Conservation (phyloP, 2,329 filamentous ascomycete species). For the Neopestalotiopsis sp. region DNA sequence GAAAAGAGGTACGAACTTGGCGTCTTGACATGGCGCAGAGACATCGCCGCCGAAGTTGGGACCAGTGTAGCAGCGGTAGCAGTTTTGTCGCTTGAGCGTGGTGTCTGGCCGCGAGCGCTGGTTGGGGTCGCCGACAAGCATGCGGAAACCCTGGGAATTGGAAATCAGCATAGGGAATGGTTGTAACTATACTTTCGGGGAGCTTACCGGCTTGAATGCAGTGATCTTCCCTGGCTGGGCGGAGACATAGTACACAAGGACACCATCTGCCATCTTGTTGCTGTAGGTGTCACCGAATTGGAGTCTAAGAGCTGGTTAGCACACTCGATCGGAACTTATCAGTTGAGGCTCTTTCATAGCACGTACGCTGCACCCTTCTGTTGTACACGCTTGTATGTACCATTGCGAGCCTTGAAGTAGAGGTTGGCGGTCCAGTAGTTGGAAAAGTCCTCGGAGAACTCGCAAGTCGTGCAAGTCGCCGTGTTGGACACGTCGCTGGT, state of each 20-base stretch:
- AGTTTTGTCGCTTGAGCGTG: conserved; percentile 37
- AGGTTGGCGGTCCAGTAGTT: conserved; percentile 35
- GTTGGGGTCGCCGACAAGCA: conserved; percentile 47
- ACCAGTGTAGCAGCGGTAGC: conserved; percentile 39
- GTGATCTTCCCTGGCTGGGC: conserved; percentile 32
- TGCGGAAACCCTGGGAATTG: conserved; percentile 45
- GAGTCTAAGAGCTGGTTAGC: background rate
- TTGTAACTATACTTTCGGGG: background rate
- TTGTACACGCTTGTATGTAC: conserved; percentile 34
- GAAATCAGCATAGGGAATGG: background rate
- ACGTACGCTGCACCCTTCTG: conserved; percentile 24
- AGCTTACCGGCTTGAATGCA: background rate
- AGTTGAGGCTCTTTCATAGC: background rate
- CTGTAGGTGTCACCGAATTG: conserved; percentile 25
- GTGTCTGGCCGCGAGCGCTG: conserved; percentile 21
- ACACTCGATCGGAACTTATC: background rate
- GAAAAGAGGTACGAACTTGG: background rate
- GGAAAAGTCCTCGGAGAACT: conserved; percentile 33
- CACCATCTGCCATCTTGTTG: conserved; percentile 31
- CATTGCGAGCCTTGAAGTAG: conserved; percentile 33
- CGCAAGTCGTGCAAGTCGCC: conserved; percentile 34
- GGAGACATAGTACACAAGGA: conserved; percentile 41
- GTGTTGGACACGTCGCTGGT: conserved; percentile 27
- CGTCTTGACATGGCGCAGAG: conserved; percentile 5
- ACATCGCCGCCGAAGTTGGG: conserved; percentile 10